Conservation (phyloP, 2,329 filamentous ascomycete species). For the Colletotrichum sp. region DNA sequence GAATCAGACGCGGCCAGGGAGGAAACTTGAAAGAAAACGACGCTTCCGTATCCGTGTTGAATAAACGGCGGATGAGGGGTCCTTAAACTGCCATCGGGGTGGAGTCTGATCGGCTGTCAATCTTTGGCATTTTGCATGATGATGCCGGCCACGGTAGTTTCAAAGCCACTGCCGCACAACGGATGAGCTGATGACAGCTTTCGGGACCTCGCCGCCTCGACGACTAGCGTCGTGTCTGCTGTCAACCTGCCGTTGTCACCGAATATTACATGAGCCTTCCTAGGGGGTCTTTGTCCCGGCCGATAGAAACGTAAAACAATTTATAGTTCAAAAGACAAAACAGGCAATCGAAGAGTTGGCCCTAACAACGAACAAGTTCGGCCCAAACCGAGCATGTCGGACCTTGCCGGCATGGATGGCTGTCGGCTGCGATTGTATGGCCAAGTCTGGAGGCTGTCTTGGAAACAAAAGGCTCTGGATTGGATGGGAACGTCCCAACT, state of each 20-base stretch:
- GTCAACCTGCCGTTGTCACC: neutral
- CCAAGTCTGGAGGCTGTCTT: neutral
- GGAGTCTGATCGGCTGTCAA: neutral
- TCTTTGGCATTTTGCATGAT: neutral
- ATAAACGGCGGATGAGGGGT: neutral
- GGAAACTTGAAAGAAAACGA: neutral
- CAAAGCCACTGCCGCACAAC: neutral
- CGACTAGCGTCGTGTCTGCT: neutral
- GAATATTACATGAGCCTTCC: neutral
- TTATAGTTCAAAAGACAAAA: neutral
- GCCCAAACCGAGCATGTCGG: slow-evolving; percentile 7
- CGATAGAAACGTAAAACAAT: neutral
- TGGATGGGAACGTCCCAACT: slow-evolving; percentile 3
- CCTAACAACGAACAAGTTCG: neutral
- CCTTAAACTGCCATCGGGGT: neutral
- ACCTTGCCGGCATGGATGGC: neutral
- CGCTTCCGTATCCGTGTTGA: neutral
- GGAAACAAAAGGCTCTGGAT: neutral
- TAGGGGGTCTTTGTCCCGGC: neutral
- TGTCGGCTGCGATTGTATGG: neutral
- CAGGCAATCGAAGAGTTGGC: neutral
- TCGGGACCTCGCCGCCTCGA: neutral
- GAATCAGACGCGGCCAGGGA: neutral
- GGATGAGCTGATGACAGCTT: neutral
- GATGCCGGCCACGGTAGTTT: slow-evolving; percentile 4